Evolutionary conservation across 2,329 filamentous ascomycete genomes (phyloP), one percentile per base, ranked within the genome.

Genomic region (Alternaria sp.): DNA sequence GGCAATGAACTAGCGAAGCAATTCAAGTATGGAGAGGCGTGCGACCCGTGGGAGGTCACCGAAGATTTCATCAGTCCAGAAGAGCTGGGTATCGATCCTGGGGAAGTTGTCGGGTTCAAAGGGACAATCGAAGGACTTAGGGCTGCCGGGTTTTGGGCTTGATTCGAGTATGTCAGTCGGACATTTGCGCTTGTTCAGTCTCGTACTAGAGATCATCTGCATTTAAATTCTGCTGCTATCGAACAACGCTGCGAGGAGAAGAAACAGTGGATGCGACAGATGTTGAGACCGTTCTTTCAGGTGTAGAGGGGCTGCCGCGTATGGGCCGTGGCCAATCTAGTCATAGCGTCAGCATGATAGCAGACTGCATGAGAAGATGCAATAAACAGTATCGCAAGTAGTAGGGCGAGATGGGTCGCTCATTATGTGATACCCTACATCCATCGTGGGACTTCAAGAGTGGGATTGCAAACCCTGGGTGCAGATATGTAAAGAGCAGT

Each of bases 21-120:
- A 53, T 65, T 73, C 48, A 70, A 70, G 57, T 74, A 68, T 54
- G 72, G 72, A 7, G 71, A 75, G 53, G 52, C 61, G 26, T 70
- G 68, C 32, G 63, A 70, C 47, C 70, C 70, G 6, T 74, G 72
- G 72, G 64, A 67, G 44, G 67, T 63, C 39, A 65, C 64, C 3
- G 66, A 70, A 2, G 56, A 61, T 2, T 65, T 66, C 42, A 72
- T 75, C 26, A 68, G 65, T 28, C 60, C 67, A 7, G 61, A 70
- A 22, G 69, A 74, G 36, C 36, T 75, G 18, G 66, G 64, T 1
- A 73, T 75, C n/a, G 54, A 71, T 20, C 24, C 32, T n/a, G 61
- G 62, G 1, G 72, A 74, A 58, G 68, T 71, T 7, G 64, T 69
- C 6, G 70, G 68, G 4, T 74, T 73, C 47, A 62, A 60, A 32